These are phyloP conservation scores for Stephanodiscus triporus DNA, from an alignment of 108 stramenopile genomes.

Conservation along the genomic window DNA sequence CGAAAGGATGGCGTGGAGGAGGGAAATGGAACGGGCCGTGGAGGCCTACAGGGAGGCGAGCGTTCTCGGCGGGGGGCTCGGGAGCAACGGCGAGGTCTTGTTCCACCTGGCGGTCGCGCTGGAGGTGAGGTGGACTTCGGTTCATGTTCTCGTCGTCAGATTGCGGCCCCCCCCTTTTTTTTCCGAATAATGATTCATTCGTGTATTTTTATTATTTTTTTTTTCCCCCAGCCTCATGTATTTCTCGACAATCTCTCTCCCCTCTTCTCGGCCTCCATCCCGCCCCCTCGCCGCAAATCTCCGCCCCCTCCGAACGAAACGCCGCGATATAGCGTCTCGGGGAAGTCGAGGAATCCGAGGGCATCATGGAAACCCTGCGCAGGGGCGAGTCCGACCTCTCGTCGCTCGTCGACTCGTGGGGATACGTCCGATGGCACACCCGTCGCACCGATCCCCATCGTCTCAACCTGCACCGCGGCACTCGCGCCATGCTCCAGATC, in stretches of 20 bases:
- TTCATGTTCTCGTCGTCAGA: not conserved
- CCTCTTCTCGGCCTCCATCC: no score
- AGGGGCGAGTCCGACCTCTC: slow-evolving; percentile 63
- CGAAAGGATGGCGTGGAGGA: slow-evolving; percentile 37
- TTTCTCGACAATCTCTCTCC: no score
- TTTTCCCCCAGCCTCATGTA: no score
- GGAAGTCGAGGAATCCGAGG: slow-evolving; percentile 68
- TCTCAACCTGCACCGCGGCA: slow-evolving; percentile 80
- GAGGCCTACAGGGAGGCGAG: slow-evolving; percentile 66
- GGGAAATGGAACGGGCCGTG: slow-evolving; percentile 64
- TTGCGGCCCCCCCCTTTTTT: no score
- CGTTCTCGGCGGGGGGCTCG: slow-evolving; percentile 31
- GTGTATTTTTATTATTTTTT: not conserved
- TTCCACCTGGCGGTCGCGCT: slow-evolving; percentile 82
- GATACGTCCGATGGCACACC: slow-evolving; percentile 89
- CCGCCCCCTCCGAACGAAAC: not conserved
- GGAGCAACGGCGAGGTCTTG: slow-evolving; percentile 37
- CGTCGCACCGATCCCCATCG: slow-evolving; percentile 48
- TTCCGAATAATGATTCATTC: not conserved
- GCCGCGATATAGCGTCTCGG: slow-evolving; percentile 49
- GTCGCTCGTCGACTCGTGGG: slow-evolving; percentile 86
- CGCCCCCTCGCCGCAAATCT: not conserved
- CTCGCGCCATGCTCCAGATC: slow-evolving; percentile 82
- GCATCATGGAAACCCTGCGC: slow-evolving; percentile 70
- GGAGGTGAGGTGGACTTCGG: slow-evolving; percentile 55